A percentile compares a stretch with the other conserved stretches of the same genome.
phyloP scores from a whole-genome alignment of 768 basidiomycete species.

The Lactarius sanguifluus region DNA sequence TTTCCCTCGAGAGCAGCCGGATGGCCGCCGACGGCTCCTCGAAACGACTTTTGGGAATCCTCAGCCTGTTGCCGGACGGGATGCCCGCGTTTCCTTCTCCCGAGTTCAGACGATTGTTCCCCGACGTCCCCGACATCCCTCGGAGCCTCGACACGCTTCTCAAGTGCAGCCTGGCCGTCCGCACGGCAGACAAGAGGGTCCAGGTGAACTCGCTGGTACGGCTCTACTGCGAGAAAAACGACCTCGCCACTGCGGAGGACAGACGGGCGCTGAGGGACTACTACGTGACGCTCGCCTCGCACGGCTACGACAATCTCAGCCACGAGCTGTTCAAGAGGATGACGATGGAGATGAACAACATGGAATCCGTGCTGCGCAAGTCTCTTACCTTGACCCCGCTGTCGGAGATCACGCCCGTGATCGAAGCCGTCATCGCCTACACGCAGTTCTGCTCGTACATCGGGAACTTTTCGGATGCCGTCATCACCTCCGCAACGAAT shows the following conservation, averaged over 20 bases:
- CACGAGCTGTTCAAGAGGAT: conserved; percentile 16
- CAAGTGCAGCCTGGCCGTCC: conserved; percentile 19
- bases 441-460: conserved; percentile 22
- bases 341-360: conserved; percentile 24
- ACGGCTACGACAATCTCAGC: conserved; percentile 18
- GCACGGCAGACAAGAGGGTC: conserved; percentile 15
- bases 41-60: conserved; percentile 17
- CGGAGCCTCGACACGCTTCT: conserved; percentile 21
- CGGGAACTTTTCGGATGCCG: conserved; percentile 20
- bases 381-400: conserved; percentile 18
- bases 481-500: conserved; percentile 4
- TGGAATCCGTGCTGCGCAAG: conserved; percentile 13
- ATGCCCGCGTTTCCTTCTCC: conserved; percentile 5
- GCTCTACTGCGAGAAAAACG: conserved; percentile 20
- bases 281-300: conserved; percentile 20
- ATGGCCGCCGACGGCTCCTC: conserved; percentile 19
- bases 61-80: conserved; percentile 21
- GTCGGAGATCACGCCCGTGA: conserved; percentile 8
- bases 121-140: conserved; percentile 7
- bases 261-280: conserved; percentile 16
- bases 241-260: background rate
- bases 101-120: conserved; percentile 15
- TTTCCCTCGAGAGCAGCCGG: conserved; percentile 21
- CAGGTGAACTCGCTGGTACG: conserved; percentile 25
- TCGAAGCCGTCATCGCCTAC: conserved; percentile 22